Evolutionary conservation across 768 basidiomycete species (phyloP).

Genomic region (Psilocybe subaeruginosa): DNA sequence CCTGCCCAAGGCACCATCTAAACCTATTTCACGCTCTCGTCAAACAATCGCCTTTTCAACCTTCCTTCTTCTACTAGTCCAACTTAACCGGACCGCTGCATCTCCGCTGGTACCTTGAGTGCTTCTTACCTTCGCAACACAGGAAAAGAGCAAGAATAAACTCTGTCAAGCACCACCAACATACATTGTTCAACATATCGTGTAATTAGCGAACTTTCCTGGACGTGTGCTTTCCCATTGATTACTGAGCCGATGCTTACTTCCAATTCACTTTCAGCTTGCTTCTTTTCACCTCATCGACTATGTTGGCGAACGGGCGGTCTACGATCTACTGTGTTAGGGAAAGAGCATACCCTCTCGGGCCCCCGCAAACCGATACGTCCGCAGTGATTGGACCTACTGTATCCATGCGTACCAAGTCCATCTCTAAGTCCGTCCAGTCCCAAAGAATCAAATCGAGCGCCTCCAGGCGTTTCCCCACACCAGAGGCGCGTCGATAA

Average conservation of each 20-base stretch:
- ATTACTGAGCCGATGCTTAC: background rate
- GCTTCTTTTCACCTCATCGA: background rate
- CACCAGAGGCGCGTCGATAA: background rate
- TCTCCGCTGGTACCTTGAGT: background rate
- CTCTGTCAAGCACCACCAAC: no score
- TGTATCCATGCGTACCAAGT: background rate
- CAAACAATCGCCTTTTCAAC: background rate
- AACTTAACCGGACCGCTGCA: background rate
- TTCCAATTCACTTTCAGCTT: no score
- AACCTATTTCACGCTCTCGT: background rate
- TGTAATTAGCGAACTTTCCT: background rate
- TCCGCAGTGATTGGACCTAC: slow-evolving; percentile 4
- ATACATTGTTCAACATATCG: background rate
- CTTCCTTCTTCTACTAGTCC: slow-evolving; percentile 2
- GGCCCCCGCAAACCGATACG: background rate
- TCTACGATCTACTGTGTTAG: background rate
- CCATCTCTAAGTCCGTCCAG: background rate
- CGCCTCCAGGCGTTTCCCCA: background rate
- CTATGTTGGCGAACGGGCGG: background rate
- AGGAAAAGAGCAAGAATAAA: background rate
- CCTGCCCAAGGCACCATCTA: slow-evolving; percentile 7
- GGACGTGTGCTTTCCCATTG: background rate
- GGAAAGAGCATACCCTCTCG: background rate
- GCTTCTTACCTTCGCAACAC: background rate
- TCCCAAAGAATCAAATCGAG: background rate